phyloP scores from a whole-genome alignment of 345 rosid genomes.

The Kandelia obovata region DNA sequence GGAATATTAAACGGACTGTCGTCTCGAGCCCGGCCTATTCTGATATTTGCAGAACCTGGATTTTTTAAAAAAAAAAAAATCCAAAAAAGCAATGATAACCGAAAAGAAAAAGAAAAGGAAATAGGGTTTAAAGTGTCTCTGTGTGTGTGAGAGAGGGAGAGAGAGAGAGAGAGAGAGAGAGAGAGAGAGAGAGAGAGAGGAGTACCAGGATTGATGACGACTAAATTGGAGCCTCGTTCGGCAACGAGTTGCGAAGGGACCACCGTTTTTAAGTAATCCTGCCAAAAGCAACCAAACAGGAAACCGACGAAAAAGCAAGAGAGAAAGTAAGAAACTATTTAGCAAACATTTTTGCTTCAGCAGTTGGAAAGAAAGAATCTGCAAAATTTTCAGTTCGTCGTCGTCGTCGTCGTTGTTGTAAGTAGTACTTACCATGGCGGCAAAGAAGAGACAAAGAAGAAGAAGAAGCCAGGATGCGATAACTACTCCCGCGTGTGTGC shows the following conservation, averaged over 20 bases:
- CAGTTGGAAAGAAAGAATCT: no score
- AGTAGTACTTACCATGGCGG: slow-evolving; percentile 3
- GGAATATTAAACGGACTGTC: slow-evolving; percentile 67
- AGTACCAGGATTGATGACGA: slow-evolving; percentile 77
- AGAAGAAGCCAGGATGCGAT: not conserved
- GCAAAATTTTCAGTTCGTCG: no score
- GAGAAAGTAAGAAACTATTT: no score
- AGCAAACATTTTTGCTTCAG: no score
- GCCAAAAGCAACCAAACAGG: not conserved
- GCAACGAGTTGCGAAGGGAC: slow-evolving; percentile 77
- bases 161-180: no score
- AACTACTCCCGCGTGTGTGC: not conserved
- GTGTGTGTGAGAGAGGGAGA: not conserved
- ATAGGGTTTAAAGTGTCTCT: not conserved
- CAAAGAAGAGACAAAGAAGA: not conserved
- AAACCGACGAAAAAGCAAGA: not conserved
- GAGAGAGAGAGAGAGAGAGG: not conserved
- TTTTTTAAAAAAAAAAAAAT: not conserved
- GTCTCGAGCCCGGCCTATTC: slow-evolving; percentile 77
- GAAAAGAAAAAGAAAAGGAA: not conserved
- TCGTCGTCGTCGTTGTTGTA: no score
- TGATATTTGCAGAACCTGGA: slow-evolving; percentile 69
- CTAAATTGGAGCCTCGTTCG: slow-evolving; percentile 86
- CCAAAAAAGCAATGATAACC: not conserved
- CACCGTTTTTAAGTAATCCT: slow-evolving; percentile 95